A percentile compares a stretch with the other conserved stretches of the same genome.
These are phyloP conservation scores for Ganoderma multipileum DNA, from an alignment of 1,284 basidiomycete species.

Conservation along the genomic window DNA sequence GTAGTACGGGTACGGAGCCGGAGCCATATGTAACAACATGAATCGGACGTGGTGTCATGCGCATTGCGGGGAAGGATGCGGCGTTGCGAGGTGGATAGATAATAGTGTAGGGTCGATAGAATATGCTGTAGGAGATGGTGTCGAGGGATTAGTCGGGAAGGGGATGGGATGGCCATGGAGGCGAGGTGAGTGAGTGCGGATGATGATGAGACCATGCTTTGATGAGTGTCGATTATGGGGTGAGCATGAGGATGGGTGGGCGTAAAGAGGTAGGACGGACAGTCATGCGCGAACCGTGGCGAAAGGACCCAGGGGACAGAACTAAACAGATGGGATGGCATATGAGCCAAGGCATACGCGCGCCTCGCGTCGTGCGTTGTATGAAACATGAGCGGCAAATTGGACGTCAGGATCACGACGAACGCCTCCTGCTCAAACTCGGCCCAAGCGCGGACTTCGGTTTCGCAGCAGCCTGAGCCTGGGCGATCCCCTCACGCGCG, in stretches of 20 bases:
- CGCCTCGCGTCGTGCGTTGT: background rate
- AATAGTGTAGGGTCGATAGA: slow-evolving; percentile 5
- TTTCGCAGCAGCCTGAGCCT: background rate
- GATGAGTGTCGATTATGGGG: background rate
- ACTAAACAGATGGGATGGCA: background rate
- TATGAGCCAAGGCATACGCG: background rate
- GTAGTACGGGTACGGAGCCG: background rate
- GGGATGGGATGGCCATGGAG: background rate
- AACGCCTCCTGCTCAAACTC: slow-evolving; percentile 25
- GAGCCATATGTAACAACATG: slow-evolving; percentile 15
- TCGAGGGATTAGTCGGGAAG: background rate
- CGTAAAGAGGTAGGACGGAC: background rate
- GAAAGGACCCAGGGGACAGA: background rate
- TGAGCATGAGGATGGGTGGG: background rate
- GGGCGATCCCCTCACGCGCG: slow-evolving; percentile 17
- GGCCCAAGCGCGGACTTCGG: slow-evolving; percentile 12
- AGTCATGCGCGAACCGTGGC: background rate
- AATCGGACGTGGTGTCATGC: background rate
- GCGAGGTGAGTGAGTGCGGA: too few species aligned
- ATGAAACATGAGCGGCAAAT: background rate
- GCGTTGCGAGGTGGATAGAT: background rate
- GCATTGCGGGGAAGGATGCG: background rate
- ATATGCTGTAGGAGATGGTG: background rate
- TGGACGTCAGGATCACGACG: slow-evolving; percentile 9
- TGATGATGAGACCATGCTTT: background rate